Base-by-base conservation (phyloP, 768 basidiomycete genomes). In the Boletus reticulatus region DNA sequence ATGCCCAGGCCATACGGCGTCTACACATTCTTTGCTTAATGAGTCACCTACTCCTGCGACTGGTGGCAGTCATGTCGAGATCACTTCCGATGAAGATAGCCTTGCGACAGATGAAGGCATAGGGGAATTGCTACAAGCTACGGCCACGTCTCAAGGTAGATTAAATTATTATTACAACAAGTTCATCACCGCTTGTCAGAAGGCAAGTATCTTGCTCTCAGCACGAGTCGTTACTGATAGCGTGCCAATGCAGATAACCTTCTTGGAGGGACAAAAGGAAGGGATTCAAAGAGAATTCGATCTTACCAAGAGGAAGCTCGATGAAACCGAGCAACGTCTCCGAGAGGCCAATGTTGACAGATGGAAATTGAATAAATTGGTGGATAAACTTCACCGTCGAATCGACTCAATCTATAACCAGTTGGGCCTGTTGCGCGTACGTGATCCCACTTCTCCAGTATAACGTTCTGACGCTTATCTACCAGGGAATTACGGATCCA, bases 261-360 rank as follows among this genome's bases (percentile, higher is more conserved):
- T 61, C 24, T 27, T 66, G 48, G 46, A 67, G 31, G 48, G 31
- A 39, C 42, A 68, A 43, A 61, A 50, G 34, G 45, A 57, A 24
- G 53, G 48, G 4, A 54, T 66, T 16, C 50, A 63, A 52, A 66
- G 17, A 29, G 37, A 63, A 19, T 57, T 57, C 6, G 47, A 63
- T 37, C 6, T 49, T 22, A 43, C 64, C 10, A 51, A 53, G 57
- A 61, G 13, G 41, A 52, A 53, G 29, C 67, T 63, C n/a, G 52
- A 61, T 9, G 59, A 63, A 38, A 64, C 64, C 7, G 64, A 61
- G 49, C 34, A 44, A 39, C 39, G 37, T 22, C 59, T 67, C 5
- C 53, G 37, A 24, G 64, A 68, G 47, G 55, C 57, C 16, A 56
- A 61, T 10, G 48, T 39, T 20, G 62, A 67, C 34, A 61, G 27